phyloP scores from a whole-genome alignment of 495 filamentous ascomycete genomes.

The Aspergillus bridgeri region DNA sequence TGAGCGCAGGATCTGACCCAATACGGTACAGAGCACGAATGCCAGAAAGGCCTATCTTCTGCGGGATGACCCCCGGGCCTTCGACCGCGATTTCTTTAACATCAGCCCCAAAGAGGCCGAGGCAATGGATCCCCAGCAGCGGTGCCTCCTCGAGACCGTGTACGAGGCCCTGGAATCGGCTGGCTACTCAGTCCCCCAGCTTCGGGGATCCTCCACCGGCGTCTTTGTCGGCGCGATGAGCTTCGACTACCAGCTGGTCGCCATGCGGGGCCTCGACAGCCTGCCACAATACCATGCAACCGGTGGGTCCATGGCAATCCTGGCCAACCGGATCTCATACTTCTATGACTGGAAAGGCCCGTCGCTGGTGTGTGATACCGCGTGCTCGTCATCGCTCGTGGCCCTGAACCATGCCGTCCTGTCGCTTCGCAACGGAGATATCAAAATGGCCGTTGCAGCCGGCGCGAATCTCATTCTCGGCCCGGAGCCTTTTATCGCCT shows the following conservation, averaged over 20 bases:
- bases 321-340: constrained; percentile 37
- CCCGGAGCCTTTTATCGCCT: constrained; percentile 17
- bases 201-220: constrained; percentile 43
- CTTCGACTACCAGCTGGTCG: constrained; percentile 44
- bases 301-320: constrained; percentile 40
- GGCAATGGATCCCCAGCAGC: constrained; percentile 48
- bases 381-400: constrained; percentile 34
- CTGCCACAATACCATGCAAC: constrained; percentile 43
- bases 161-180: constrained; percentile 49
- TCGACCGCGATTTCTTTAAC: constrained; percentile 56
- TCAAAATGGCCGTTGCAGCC: constrained; percentile 22
- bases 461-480: constrained; percentile 28
- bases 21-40: too few relatives aligned
- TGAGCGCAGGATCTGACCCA: too few relatives aligned
- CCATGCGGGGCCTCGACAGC: constrained; percentile 35
- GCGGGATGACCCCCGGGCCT: too few relatives aligned
- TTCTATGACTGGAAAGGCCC: constrained; percentile 33
- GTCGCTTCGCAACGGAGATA: constrained; percentile 24
- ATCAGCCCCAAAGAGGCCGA: constrained; percentile 43
- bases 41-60: too few relatives aligned
- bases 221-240: constrained; percentile 45
- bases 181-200: constrained; percentile 38
- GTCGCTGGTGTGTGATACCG: constrained; percentile 32
- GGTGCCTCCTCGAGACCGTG: constrained; percentile 39
- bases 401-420: constrained; percentile 34